Base-by-base conservation (phyloP, 306 rosid species). In the Sicyos baderoa region DNA sequence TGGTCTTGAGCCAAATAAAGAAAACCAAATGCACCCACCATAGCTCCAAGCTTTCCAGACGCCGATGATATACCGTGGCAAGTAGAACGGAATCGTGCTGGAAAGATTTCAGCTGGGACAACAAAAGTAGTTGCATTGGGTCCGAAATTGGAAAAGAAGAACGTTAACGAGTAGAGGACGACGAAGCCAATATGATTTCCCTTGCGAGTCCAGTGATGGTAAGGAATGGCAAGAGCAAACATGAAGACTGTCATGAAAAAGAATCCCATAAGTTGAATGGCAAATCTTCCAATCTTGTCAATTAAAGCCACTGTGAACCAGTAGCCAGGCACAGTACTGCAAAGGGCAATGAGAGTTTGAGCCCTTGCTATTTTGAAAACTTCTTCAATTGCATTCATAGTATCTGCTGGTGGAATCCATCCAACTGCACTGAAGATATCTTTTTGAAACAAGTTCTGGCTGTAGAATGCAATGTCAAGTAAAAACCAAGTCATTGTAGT, bases 1-100 rank as follows among this genome's bases (percentile, higher is more conserved):
- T 83, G 62, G 75, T 59, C 81, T 50, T 90, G 96, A 50, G 89
- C 91, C 81, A 87, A 76, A 54, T 87, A 84, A 74, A 90, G 80
- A 81, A 90, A 87, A 9, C 95, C 96, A 1, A 90, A 90, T 22
- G 90, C 89, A 37, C 96, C 95, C 45, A 86, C 67, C 2, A 87
- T 87, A 13, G 96, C 96, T 2, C 96, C 91, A 9, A 87, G 79
- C 81, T 86, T 90, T n/a, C 95, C 95, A 0, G 80, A 15, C 7
- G 95, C 90, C 0, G 95, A 81, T 16, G 96, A 90, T 68, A 90
- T 87, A 2, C 88, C 90, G 0, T 90, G 96, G 76, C 96, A 90
- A 22, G 89, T 90, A 14, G 90, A 81, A 13, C 95, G 72, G 16
- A 90, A 81, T 29, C 95, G 84, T 9, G 90, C 91, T 0, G 90